These are phyloP conservation scores for Zygosaccharomyces siamensis DNA, from an alignment of 805 yeast genomes.

Conservation along the genomic window DNA sequence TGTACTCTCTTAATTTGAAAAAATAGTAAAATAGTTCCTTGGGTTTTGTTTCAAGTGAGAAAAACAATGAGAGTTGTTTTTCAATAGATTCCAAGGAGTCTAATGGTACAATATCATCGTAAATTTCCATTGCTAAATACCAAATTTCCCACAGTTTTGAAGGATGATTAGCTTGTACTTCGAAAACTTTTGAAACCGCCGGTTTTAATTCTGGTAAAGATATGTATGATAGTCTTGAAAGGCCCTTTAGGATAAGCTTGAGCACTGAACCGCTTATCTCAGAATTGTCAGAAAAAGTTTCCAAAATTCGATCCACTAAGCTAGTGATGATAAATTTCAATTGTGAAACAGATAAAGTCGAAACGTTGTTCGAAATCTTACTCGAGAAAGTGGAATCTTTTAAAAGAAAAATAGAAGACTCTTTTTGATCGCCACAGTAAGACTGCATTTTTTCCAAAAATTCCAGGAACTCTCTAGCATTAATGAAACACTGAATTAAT, in stretches of 20 bases:
- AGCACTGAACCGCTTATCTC: constrained; percentile 11
- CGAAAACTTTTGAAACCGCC: constrained; percentile 27
- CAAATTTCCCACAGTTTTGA: constrained; percentile 43
- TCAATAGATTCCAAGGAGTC: constrained; percentile 20
- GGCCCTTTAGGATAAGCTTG: constrained; percentile 39
- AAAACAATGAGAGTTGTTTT: constrained; percentile 9
- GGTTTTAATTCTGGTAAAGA: constrained; percentile 23
- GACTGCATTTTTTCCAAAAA: constrained; percentile 47
- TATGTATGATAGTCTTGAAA: constrained; percentile 34
- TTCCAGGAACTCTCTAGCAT: constrained; percentile 51
- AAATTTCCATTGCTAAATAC: constrained; percentile 46
- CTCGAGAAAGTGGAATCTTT: constrained; percentile 32
- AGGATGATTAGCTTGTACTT: constrained; percentile 12
- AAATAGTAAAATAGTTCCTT: constrained; percentile 34
- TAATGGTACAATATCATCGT: constrained; percentile 36
- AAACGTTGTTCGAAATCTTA: constrained; percentile 39
- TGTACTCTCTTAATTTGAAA: constrained; percentile 50
- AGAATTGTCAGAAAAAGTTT: constrained; percentile 11
- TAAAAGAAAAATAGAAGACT: constrained; percentile 14
- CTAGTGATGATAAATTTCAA: constrained; percentile 28
- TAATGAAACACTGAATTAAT: constrained; percentile 45
- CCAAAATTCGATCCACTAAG: constrained; percentile 13
- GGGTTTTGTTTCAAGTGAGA: neutral
- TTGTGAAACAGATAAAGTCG: constrained; percentile 46
- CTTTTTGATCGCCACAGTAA: constrained; percentile 13